Evolutionary conservation across 2,329 filamentous ascomycete species (phyloP).

Genomic region (Esteya vermicola): DNA sequence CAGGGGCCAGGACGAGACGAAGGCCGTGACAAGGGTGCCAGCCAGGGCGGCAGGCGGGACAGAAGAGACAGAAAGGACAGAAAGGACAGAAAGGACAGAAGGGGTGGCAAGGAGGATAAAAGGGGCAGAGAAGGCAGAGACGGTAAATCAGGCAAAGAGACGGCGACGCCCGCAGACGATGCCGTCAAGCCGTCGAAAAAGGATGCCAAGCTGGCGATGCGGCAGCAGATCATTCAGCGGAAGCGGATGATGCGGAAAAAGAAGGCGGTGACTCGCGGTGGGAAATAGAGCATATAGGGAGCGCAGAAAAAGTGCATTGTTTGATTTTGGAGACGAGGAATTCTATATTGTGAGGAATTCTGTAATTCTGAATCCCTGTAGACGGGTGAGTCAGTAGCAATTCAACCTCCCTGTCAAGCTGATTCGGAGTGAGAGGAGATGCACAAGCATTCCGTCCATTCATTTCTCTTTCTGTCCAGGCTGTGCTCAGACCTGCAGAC

Average conservation of each 20-base stretch:
- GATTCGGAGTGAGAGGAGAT: too few species aligned
- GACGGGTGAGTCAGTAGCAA: too few species aligned
- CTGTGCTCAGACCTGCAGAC: too few species aligned
- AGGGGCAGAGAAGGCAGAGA: constrained; percentile 4
- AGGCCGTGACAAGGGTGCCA: constrained; percentile 32
- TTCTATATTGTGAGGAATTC: too few species aligned
- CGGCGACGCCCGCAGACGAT: constrained; percentile 4
- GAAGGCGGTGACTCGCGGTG: constrained; percentile 35
- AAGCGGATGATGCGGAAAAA: constrained; percentile 71
- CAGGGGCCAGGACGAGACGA: constrained; percentile 11
- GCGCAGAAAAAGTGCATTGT: too few species aligned
- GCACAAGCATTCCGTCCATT: too few species aligned
- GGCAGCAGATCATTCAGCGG: constrained; percentile 69
- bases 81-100: neutral
- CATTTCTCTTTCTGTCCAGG: too few species aligned
- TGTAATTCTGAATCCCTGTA: too few species aligned
- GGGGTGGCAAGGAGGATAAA: neutral
- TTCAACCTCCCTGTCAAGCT: too few species aligned
- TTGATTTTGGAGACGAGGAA: too few species aligned
- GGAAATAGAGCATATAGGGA: constrained; percentile 6
- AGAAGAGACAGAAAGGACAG: constrained; percentile 2
- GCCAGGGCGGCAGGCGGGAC: constrained; percentile 15
- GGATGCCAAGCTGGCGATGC: constrained; percentile 25
- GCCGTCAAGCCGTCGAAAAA: constrained; percentile 8
- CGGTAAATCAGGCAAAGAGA: constrained; percentile 6